Evolutionary conservation across 2,329 filamentous ascomycete species (phyloP).

Genomic region (Stenocarpella maydis): DNA sequence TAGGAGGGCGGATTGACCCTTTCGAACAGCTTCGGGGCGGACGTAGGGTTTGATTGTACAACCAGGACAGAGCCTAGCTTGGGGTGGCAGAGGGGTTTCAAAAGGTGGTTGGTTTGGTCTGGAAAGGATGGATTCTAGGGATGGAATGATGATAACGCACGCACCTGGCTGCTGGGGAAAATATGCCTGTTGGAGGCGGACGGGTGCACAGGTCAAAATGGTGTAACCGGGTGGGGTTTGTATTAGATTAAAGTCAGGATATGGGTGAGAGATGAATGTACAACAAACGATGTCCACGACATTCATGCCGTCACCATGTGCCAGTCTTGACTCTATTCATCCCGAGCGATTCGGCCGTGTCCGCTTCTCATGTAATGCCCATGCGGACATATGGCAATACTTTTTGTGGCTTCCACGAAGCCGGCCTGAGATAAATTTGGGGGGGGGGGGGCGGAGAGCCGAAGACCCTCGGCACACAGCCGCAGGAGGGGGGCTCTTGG

Average conservation of each 20-base stretch:
- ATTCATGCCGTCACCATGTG: not conserved
- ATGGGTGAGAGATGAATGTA: not conserved
- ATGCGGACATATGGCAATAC: too few species aligned
- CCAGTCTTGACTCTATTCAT: too few species aligned
- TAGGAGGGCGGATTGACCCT: conserved; percentile 41
- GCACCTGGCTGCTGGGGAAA: not conserved
- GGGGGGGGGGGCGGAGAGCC: too few species aligned
- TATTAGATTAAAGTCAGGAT: not conserved
- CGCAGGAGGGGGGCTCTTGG: too few species aligned
- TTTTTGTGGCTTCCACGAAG: too few species aligned
- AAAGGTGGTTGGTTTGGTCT: conserved; percentile 1
- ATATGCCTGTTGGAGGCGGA: not conserved
- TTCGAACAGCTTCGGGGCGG: not conserved
- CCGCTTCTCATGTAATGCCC: too few species aligned
- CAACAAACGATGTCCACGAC: conserved; percentile 15
- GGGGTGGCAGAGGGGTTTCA: too few species aligned
- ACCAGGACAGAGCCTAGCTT: too few species aligned
- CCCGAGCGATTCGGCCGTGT: too few species aligned
- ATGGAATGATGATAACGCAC: not conserved
- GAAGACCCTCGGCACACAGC: too few species aligned
- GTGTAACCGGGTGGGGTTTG: not conserved
- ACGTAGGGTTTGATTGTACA: not conserved
- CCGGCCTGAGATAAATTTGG: too few species aligned
- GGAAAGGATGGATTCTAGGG: not conserved
- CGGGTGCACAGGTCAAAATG: not conserved